Base-by-base conservation (phyloP, 305 asterid species). In the Fraxinus baroniana region DNA sequence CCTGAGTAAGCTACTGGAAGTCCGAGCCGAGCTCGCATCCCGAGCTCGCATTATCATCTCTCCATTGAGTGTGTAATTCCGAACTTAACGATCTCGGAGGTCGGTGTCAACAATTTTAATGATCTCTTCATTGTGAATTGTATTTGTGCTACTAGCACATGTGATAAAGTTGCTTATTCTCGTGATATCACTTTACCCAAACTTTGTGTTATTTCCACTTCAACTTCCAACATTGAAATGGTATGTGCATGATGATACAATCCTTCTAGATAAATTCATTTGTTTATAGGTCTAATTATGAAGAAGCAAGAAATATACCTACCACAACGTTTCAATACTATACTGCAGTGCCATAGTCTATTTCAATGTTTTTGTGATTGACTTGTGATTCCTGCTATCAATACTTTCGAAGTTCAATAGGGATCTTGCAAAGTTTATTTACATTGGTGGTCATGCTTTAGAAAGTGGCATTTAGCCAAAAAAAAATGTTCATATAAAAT, bases 381-480 rank as follows among this genome's bases (percentile, higher is more conserved):
- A 26, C 30, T 26, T 26, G 30, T 26, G 2, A 1, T 30, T 30
- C 81, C 66, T 82, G 75, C 87, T 86, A 20, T 85, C 92, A 95
- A 97, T 97, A 95, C 88, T 30, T 30, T 30, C 32, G 32, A 30
- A 30, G 32, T 30, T 30, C 32, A 30, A 30, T 30, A 30, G 32
- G 32, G 32, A 30, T 30, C 32, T 1, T 30, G 32, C 32, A 30
- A 30, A 30, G 32, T 24, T 24, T 30, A 30, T 30, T 30, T 30
- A 30, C 4, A 30, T 30, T 30, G 33, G 33, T 30, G 33, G 33
- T 30, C 33, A 30, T 30, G 33, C 33, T 30, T 30, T 30, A 30
- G 33, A 30, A 30, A 30, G 33, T 30, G 33, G 33, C 4, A 1
- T 30, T 30, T 30, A 30, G 3, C 33, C 33, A 30, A 4, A 30